Evolutionary conservation across 352 stramenopile genomes (phyloP).

Genomic region (Pilasporangium apinafurcum): DNA sequence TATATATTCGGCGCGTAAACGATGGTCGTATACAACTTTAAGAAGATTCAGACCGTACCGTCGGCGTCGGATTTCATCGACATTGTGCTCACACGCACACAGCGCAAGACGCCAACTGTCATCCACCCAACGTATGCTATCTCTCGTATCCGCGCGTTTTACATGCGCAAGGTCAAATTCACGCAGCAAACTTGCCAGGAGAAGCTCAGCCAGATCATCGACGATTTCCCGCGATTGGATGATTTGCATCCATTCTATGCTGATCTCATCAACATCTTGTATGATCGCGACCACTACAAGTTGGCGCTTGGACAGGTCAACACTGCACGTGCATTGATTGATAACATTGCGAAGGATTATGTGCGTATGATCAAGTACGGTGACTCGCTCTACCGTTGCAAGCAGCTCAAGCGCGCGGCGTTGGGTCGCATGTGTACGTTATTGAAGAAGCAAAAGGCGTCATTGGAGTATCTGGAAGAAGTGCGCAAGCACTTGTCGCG

Average conservation of each 20-base stretch:
- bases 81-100: conserved; percentile 98
- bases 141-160: conserved; percentile 92
- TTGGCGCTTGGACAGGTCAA: conserved; percentile 99
- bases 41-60: conserved; percentile 98
- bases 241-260: conserved; percentile 99
- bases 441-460: conserved; percentile 98
- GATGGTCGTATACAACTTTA: conserved; percentile 99
- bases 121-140: conserved; percentile 98
- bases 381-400: conserved; percentile 99
- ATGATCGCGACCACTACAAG: conserved; percentile 99
- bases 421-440: conserved; percentile 99
- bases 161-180: conserved; percentile 99
- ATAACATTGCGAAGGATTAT: conserved; percentile 98
- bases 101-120: conserved; percentile 99
- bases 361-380: conserved; percentile 99
- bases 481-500: conserved; percentile 98
- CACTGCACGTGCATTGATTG: conserved; percentile 96
- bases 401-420: conserved; percentile 99
- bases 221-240: conserved; percentile 98
- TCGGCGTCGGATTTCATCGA: conserved; percentile 97
- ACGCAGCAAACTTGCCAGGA: conserved; percentile 99
- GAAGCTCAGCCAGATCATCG: conserved; percentile 96
- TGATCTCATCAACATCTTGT: conserved; percentile 99
- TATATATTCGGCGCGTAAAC: conserved; percentile 5
- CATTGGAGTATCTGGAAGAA: conserved; percentile 96